Evolutionary conservation across 345 rosid genomes (phyloP).

Genomic region (Tarenaya hassleriana): DNA sequence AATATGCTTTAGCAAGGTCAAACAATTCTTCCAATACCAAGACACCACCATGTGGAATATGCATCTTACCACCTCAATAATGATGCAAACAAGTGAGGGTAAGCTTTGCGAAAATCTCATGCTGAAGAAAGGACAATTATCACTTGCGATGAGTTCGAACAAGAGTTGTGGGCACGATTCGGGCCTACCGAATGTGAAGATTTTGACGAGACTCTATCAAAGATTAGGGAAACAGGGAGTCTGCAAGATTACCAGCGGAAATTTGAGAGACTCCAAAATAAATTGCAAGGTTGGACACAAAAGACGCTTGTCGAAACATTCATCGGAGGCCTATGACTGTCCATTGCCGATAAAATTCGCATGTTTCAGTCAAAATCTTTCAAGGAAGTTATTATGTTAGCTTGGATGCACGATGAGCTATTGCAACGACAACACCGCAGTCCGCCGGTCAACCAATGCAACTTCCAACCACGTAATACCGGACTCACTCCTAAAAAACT

Average conservation of each 20-base stretch:
- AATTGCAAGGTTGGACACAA: not conserved
- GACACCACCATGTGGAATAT: not conserved
- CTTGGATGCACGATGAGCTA: not conserved
- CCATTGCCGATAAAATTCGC: not conserved
- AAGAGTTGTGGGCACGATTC: not conserved
- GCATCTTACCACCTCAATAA: not conserved
- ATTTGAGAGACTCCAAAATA: not conserved
- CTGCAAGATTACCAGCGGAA: not conserved
- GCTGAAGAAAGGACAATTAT: too few species aligned
- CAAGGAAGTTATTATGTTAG: not conserved
- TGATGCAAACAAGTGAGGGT: not conserved
- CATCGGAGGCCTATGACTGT: not conserved
- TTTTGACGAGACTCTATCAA: not conserved
- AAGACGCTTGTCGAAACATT: not conserved
- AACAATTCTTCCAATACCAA: too few species aligned
- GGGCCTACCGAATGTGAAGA: not conserved
- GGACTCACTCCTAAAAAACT: not conserved
- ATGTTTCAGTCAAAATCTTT: not conserved
- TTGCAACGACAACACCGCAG: accelerated
- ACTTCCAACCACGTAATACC: not conserved
- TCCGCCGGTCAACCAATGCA: not conserved
- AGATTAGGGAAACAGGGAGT: not conserved
- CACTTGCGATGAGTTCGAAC: not conserved
- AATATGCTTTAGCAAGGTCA: too few species aligned
- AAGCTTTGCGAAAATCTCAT: not conserved